phyloP scores from a whole-genome alignment of 2,329 filamentous ascomycete genomes.

The Aspergillus fumigatus region DNA sequence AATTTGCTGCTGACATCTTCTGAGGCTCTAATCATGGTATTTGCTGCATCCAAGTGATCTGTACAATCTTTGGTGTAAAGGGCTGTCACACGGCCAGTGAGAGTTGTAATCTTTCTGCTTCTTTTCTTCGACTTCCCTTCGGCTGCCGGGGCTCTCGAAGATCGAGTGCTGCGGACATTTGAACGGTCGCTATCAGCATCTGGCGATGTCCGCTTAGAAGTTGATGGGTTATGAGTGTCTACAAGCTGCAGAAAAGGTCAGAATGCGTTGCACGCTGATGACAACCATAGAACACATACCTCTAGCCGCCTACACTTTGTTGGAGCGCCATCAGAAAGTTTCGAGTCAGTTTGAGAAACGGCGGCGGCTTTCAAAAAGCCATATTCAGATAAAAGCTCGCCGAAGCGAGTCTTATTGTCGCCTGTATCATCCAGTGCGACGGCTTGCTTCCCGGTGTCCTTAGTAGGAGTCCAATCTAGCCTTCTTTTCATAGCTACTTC shows the following conservation, averaged over 20 bases:
- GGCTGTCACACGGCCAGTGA: slow-evolving; percentile 73
- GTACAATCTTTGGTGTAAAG: slow-evolving; percentile 52
- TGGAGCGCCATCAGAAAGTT: slow-evolving; percentile 17
- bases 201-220: slow-evolving; percentile 4
- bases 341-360: slow-evolving; percentile 7
- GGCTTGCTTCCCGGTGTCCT: slow-evolving; percentile 32
- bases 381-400: slow-evolving; percentile 38
- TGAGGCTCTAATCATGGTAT: slow-evolving; percentile 3
- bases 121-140: slow-evolving; percentile 43
- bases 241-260: slow-evolving; percentile 19
- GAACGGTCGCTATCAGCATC: slow-evolving; percentile 7
- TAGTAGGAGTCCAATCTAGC: slow-evolving; percentile 65
- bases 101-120: slow-evolving; percentile 69
- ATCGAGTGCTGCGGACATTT: slow-evolving; percentile 10
- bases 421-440: slow-evolving; percentile 13
- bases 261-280: not conserved
- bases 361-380: slow-evolving; percentile 29
- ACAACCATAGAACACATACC: slow-evolving; percentile 18
- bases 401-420: slow-evolving; percentile 22
- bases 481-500: slow-evolving; percentile 52
- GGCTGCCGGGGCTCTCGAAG: slow-evolving; percentile 9
- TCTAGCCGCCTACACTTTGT: slow-evolving; percentile 38
- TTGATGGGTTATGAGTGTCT: slow-evolving; percentile 16
- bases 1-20: slow-evolving; percentile 5
- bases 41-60: slow-evolving; percentile 10